A percentile compares a stretch with the other conserved stretches of the same genome.
These are phyloP conservation scores for Letharia columbiana DNA, from an alignment of 495 filamentous ascomycete genomes.

Conservation along the genomic window DNA sequence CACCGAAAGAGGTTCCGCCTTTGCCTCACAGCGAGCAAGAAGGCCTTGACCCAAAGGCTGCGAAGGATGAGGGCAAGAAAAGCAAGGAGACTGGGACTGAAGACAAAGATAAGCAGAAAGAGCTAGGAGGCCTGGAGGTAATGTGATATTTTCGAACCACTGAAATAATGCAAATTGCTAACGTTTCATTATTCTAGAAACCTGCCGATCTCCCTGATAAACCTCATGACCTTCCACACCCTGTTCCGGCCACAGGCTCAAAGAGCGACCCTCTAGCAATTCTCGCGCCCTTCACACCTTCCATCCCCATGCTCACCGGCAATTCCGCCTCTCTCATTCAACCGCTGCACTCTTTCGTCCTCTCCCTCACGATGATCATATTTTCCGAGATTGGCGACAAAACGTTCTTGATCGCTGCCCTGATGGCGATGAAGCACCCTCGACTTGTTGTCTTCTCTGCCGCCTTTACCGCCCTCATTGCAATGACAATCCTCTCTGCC, in stretches of 20 bases:
- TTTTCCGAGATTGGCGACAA: constrained; percentile 98
- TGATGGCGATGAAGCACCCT: constrained; percentile 99
- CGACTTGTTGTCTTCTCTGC: constrained; percentile 88
- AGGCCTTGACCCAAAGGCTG: constrained; percentile 35
- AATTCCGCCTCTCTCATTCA: constrained; percentile 60
- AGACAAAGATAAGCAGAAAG: constrained; percentile 32
- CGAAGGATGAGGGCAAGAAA: constrained; percentile 35
- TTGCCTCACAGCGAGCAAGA: constrained; percentile 72
- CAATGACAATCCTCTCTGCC: constrained; percentile 95
- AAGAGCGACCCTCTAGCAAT: constrained; percentile 60
- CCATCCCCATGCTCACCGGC: constrained; percentile 29
- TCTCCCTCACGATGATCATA: constrained; percentile 94
- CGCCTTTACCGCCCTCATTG: constrained; percentile 79
- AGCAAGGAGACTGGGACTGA: constrained; percentile 26
- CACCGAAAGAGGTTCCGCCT: constrained; percentile 77
- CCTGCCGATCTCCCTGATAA: constrained; percentile 71
- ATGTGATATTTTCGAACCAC: constrained; percentile 8
- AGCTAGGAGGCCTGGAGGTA: constrained; percentile 62
- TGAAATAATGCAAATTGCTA: constrained; percentile 19
- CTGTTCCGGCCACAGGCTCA: constrained; percentile 56
- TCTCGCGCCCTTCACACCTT: constrained; percentile 41
- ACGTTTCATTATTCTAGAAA: constrained; percentile 47
- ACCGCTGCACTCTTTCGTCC: constrained; percentile 82
- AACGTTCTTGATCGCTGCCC: constrained; percentile 90
- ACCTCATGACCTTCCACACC: constrained; percentile 67